Evolutionary conservation across 768 basidiomycete genomes (phyloP).

Genomic region (Ephemerocybe angulata): DNA sequence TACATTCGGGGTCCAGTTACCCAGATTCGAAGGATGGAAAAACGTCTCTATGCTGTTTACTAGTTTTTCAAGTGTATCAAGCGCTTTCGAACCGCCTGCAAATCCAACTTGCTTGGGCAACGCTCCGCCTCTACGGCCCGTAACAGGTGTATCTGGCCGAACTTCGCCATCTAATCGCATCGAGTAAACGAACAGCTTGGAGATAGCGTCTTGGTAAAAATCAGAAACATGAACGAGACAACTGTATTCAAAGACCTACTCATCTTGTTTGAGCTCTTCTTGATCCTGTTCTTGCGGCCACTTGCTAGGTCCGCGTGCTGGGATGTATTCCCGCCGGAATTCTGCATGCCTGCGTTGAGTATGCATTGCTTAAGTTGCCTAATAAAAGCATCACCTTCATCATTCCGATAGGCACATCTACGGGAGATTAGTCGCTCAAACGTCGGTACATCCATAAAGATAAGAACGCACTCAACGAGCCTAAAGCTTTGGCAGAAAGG

Average conservation of each 20-base stretch:
- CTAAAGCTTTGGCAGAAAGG: constrained; percentile 77
- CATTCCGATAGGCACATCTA: constrained; percentile 71
- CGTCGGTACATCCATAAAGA: background rate
- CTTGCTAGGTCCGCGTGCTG: constrained; percentile 54
- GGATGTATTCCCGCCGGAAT: constrained; percentile 56
- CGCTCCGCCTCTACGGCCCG: constrained; percentile 7
- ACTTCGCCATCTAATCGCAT: constrained; percentile 77
- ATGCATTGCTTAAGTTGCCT: background rate
- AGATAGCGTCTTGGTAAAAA: constrained; percentile 58
- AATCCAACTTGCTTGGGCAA: constrained; percentile 45
- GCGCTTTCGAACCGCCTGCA: constrained; percentile 79
- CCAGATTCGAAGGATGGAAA: constrained; percentile 94
- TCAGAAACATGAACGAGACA: background rate
- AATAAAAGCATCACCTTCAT: constrained; percentile 44
- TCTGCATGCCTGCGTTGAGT: constrained; percentile 33
- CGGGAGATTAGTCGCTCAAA: constrained; percentile 3
- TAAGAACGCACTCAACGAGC: constrained; percentile 63
- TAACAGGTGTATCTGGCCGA: constrained; percentile 37
- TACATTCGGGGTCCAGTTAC: constrained; percentile 71
- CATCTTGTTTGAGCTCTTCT: constrained; percentile 64
- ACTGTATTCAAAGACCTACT: constrained; percentile 34
- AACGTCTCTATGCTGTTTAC: constrained; percentile 91
- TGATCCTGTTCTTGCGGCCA: constrained; percentile 61
- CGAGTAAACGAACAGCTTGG: constrained; percentile 84
- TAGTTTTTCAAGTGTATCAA: constrained; percentile 83